Conservation (phyloP, 2,329 filamentous ascomycete genomes). For the Tolypocladium tundrense region DNA sequence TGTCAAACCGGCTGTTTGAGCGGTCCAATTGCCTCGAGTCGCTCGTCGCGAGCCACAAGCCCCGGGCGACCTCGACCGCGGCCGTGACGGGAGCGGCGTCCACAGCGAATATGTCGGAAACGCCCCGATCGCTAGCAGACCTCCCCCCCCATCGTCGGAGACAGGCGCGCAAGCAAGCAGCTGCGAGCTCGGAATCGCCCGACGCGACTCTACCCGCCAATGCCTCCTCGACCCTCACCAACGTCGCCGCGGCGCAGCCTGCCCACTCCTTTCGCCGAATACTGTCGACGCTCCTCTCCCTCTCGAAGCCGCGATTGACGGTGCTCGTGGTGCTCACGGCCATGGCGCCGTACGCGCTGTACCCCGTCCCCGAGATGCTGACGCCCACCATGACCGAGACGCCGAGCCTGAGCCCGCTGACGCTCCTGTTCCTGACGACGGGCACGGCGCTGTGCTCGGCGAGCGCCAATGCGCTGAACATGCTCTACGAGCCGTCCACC, state of each 20-base stretch:
- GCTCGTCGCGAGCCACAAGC: slow-evolving; percentile 16
- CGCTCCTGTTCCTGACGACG: slow-evolving; percentile 80
- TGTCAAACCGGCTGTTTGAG: slow-evolving; percentile 26
- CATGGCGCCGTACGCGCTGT: slow-evolving; percentile 84
- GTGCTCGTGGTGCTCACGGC: slow-evolving; percentile 85
- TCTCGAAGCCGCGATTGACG: slow-evolving; percentile 91
- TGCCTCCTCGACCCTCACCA: slow-evolving; percentile 46
- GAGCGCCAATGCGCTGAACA: slow-evolving; percentile 89
- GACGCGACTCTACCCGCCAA: slow-evolving; percentile 30
- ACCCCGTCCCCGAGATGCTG: slow-evolving; percentile 82
- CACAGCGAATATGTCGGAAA: slow-evolving; percentile 7
- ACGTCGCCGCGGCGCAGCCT: slow-evolving; percentile 38
- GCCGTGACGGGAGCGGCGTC: slow-evolving; percentile 7
- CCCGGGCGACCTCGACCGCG: slow-evolving; percentile 15
- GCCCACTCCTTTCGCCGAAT: slow-evolving; percentile 49
- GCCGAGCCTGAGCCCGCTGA: slow-evolving; percentile 81
- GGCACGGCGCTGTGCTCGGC: slow-evolving; percentile 86
- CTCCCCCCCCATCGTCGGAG: slow-evolving; percentile 24
- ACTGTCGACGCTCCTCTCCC: slow-evolving; percentile 72
- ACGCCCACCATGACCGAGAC: slow-evolving; percentile 53
- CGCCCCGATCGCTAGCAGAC: slow-evolving; percentile 11
- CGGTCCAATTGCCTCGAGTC: slow-evolving; percentile 25
- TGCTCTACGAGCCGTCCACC: slow-evolving; percentile 86
- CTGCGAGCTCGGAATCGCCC: slow-evolving; percentile 3
- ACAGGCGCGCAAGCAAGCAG: slow-evolving; percentile 18